Percentiles rank a stretch among this genome's conserved stretches.
Evolutionary conservation across 225 moss, liverwort and hornwort genomes (phyloP).

Genomic region (Sphagnum contortum): DNA sequence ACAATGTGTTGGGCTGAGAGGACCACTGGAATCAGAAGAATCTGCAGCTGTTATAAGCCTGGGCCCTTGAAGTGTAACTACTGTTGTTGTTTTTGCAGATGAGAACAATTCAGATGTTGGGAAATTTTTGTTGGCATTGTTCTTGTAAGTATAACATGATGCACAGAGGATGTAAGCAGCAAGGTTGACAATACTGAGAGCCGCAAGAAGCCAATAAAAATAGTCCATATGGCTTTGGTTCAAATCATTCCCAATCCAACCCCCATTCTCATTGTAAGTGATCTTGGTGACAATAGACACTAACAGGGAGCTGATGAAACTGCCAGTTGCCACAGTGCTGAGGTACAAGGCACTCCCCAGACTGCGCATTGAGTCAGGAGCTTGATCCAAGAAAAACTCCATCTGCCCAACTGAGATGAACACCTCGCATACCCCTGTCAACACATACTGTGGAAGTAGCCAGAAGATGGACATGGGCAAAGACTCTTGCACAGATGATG

Average conservation of each 20-base stretch:
- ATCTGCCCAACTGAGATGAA: constrained; percentile 97
- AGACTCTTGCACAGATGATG: neutral
- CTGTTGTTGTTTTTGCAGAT: constrained; percentile 2
- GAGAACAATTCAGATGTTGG: too few relatives aligned
- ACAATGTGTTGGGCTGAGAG: constrained; percentile 1
- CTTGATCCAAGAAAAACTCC: constrained; percentile 98
- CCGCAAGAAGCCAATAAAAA: constrained; percentile 94
- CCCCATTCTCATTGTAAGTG: constrained; percentile 80
- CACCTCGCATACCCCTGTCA: constrained; percentile 85
- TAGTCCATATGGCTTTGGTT: constrained; percentile 87
- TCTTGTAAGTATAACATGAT: constrained; percentile 73
- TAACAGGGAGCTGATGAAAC: constrained; percentile 87
- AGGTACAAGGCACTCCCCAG: constrained; percentile 90
- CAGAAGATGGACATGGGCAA: constrained; percentile 96
- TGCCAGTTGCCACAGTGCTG: constrained; percentile 99
- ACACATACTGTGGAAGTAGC: constrained; percentile 93
- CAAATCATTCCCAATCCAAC: constrained; percentile 96
- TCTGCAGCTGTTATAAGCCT: constrained; percentile 23
- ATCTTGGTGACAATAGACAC: constrained; percentile 78
- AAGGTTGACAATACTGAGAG: constrained; percentile 66
- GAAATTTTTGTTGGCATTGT: neutral
- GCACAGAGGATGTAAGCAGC: constrained; percentile 48
- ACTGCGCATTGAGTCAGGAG: constrained; percentile 96
- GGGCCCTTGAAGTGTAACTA: neutral
- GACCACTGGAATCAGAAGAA: constrained; percentile 40